Percentiles rank a stretch among this genome's conserved stretches.
Evolutionary conservation across 2,329 filamentous ascomycete genomes (phyloP).

Genomic region (Colletotrichum sojae): DNA sequence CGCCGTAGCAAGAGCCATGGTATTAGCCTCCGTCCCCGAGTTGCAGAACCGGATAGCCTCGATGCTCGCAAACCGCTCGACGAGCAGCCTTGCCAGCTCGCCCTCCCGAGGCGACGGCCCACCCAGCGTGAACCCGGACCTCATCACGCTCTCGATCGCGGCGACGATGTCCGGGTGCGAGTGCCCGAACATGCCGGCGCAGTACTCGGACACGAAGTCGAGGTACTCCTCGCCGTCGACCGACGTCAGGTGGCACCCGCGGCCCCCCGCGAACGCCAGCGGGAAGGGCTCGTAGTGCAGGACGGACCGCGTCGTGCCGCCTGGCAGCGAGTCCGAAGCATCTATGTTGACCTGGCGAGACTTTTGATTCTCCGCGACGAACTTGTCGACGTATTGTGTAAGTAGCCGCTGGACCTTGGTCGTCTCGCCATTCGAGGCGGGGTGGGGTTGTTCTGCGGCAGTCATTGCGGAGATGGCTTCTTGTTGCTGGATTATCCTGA

Average conservation of each 20-base stretch:
- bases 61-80: slow-evolving; percentile 64
- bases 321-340: slow-evolving; percentile 56
- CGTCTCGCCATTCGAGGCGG: neutral
- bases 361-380: slow-evolving; percentile 49
- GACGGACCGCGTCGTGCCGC: slow-evolving; percentile 62
- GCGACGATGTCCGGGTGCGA: slow-evolving; percentile 68
- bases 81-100: slow-evolving; percentile 65
- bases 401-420: slow-evolving; percentile 8
- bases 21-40: slow-evolving; percentile 76
- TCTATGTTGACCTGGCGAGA: slow-evolving; percentile 56
- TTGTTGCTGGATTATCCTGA: neutral
- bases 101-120: slow-evolving; percentile 66
- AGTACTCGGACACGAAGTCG: slow-evolving; percentile 75
- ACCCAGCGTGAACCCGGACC: slow-evolving; percentile 68
- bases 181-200: slow-evolving; percentile 77
- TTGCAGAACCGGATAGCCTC: slow-evolving; percentile 74
- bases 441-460: neutral
- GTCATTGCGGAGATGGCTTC: neutral
- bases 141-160: slow-evolving; percentile 61
- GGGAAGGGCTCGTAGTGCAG: slow-evolving; percentile 62
- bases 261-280: slow-evolving; percentile 55
- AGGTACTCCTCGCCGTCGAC: slow-evolving; percentile 64
- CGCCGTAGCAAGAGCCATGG: slow-evolving; percentile 70
- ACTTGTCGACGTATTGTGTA: slow-evolving; percentile 8
- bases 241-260: slow-evolving; percentile 54